phyloP scores from a whole-genome alignment of 2,329 filamentous ascomycete species.

The Penicillium verrucosum region DNA sequence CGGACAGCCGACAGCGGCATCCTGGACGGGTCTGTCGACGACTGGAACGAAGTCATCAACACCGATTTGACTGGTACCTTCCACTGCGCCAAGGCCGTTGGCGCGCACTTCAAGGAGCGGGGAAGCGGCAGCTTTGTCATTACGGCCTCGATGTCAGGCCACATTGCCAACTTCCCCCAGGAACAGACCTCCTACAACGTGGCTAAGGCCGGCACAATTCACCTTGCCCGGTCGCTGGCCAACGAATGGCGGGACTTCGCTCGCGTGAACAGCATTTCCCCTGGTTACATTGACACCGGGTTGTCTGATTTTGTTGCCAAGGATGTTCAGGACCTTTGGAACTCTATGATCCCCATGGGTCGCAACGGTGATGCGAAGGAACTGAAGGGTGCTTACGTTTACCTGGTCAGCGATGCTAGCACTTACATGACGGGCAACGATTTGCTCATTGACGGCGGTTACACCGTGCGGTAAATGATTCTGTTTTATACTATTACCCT shows the following conservation, averaged over 20 bases:
- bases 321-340: constrained; percentile 57
- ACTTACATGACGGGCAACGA: constrained; percentile 51
- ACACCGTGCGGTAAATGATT: constrained; percentile 41
- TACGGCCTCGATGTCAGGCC: constrained; percentile 61
- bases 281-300: constrained; percentile 67
- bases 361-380: constrained; percentile 63
- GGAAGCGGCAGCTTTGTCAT: constrained; percentile 64
- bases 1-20: constrained; percentile 66
- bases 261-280: constrained; percentile 65
- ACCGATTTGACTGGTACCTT: constrained; percentile 84
- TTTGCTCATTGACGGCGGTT: constrained; percentile 50
- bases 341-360: constrained; percentile 59
- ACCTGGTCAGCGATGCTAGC: constrained; percentile 48
- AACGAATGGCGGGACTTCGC: constrained; percentile 70
- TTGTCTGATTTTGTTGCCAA: constrained; percentile 63
- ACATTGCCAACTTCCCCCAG: constrained; percentile 58
- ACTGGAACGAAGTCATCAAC: constrained; percentile 73
- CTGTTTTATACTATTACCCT: constrained; percentile 9
- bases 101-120: constrained; percentile 68
- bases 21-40: constrained; percentile 66
- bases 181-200: constrained; percentile 65
- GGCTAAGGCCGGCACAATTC: constrained; percentile 65
- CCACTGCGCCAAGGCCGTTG: constrained; percentile 85
- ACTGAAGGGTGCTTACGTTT: constrained; percentile 59
- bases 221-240: constrained; percentile 61